A percentile compares a stretch with the other conserved stretches of the same genome.
These are phyloP conservation scores for Lineolata rhizophorae DNA, from an alignment of 495 filamentous ascomycete genomes.

Conservation along the genomic window DNA sequence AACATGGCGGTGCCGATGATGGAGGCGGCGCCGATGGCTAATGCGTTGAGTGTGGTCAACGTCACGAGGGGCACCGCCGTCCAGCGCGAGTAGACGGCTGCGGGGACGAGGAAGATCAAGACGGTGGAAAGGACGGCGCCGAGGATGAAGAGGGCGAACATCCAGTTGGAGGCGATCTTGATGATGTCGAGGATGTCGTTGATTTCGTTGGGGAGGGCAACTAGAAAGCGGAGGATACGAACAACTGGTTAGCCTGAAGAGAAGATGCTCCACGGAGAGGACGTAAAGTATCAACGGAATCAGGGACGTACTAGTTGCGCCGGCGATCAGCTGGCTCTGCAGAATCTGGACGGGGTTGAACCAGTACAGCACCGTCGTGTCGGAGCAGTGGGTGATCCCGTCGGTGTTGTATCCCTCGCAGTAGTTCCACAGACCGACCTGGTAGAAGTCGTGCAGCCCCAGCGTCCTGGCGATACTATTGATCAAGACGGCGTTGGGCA, in stretches of 20 bases:
- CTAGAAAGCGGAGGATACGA: slow-evolving; percentile 15
- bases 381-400: slow-evolving; percentile 54
- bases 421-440: slow-evolving; percentile 75
- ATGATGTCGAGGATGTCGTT: slow-evolving; percentile 51
- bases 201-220: slow-evolving; percentile 56
- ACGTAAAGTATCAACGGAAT: too few relatives aligned
- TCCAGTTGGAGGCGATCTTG: slow-evolving; percentile 58
- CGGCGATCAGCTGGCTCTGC: slow-evolving; percentile 50
- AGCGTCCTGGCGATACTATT: slow-evolving; percentile 77
- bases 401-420: slow-evolving; percentile 61
- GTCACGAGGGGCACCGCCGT: slow-evolving; percentile 31
- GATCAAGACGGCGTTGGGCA: slow-evolving; percentile 56
- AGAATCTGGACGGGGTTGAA: slow-evolving; percentile 78
- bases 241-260: too few relatives aligned
- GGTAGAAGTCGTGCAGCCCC: slow-evolving; percentile 84
- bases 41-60: slow-evolving; percentile 36
- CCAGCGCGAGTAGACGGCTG: slow-evolving; percentile 32
- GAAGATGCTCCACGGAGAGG: too few relatives aligned
- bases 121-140: slow-evolving; percentile 43
- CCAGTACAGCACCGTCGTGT: slow-evolving; percentile 50
- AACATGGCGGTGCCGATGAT: slow-evolving; percentile 66
- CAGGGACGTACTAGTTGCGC: slow-evolving; percentile 49
- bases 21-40: slow-evolving; percentile 45
- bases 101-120: slow-evolving; percentile 38
- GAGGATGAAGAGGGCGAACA: slow-evolving; percentile 75